phyloP scores from a whole-genome alignment of 2,329 filamentous ascomycete genomes.

The Neonectria faginata region DNA sequence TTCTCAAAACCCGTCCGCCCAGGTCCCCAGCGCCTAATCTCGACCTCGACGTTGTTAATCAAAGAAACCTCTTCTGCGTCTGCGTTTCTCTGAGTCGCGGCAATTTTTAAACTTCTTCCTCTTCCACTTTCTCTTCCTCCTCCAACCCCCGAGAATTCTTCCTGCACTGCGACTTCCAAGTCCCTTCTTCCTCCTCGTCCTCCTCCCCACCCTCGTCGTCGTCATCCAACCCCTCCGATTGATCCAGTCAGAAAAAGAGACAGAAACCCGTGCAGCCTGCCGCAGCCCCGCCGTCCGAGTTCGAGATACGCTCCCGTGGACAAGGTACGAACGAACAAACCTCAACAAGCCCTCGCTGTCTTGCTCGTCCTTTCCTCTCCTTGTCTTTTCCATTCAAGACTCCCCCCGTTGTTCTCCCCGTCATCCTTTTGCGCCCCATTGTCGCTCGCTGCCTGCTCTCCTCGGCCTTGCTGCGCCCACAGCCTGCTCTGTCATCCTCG shows the following conservation, averaged over 20 bases:
- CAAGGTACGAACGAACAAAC: constrained; percentile 43
- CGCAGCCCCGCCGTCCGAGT: constrained; percentile 45
- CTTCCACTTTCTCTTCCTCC: constrained; percentile 10
- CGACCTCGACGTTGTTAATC: constrained; percentile 37
- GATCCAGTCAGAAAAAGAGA: constrained; percentile 35
- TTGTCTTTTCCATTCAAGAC: not conserved
- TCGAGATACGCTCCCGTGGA: constrained; percentile 43
- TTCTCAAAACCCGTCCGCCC: constrained; percentile 46
- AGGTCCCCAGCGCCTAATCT: constrained; percentile 41
- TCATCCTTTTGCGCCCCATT: constrained; percentile 9
- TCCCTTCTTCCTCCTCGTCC: constrained; percentile 3
- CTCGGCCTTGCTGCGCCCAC: constrained; percentile 7
- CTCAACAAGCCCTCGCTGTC: constrained; percentile 8
- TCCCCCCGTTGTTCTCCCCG: too few species aligned
- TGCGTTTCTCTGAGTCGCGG: constrained; percentile 30
- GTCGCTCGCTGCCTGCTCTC: constrained; percentile 2
- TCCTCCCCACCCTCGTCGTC: constrained; percentile 17
- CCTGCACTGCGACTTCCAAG: not conserved
- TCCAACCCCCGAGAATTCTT: not conserved
- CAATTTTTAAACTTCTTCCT: constrained; percentile 21
- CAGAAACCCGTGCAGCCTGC: constrained; percentile 38
- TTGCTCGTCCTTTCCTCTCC: not conserved
- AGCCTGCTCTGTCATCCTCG: constrained; percentile 8
- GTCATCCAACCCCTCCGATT: constrained; percentile 42
- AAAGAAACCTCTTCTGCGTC: constrained; percentile 31